These are phyloP conservation scores for Sinapis alba DNA, from an alignment of 441 rosid genomes.

Conservation along the genomic window DNA sequence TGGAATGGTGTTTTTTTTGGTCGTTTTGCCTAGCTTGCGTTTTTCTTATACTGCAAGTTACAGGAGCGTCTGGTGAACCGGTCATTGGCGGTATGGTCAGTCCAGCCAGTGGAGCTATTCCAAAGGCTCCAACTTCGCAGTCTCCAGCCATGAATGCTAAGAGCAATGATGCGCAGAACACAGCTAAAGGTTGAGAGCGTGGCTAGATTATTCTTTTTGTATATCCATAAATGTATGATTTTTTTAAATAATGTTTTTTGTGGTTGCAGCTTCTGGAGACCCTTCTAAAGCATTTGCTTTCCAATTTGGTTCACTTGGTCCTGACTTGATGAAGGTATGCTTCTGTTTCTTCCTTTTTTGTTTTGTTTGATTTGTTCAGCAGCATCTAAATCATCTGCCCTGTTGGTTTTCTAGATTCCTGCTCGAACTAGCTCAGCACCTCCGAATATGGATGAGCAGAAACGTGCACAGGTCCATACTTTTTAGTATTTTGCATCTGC, in stretches of 20 bases:
- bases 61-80: conserved; percentile 59
- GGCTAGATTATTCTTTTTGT: background rate
- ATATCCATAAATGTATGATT: background rate
- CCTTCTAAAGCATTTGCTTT: conserved; percentile 67
- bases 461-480: conserved; percentile 75
- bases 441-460: conserved; percentile 98
- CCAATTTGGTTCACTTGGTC: conserved; percentile 90
- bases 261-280: conserved; percentile 56
- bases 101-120: conserved; percentile 58
- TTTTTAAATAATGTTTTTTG: conserved; percentile 11
- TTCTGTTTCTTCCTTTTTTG: conserved; percentile 15
- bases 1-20: background rate
- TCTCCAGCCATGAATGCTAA: conserved; percentile 64
- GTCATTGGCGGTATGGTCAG: conserved; percentile 43
- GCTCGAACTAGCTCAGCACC: conserved; percentile 99
- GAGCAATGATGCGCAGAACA: conserved; percentile 40
- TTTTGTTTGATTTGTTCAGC: background rate
- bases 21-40: no score
- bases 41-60: conserved; percentile 12
- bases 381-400: conserved; percentile 29
- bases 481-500: conserved; percentile 22
- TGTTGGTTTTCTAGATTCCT: conserved; percentile 64
- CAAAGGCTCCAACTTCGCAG: conserved; percentile 85
- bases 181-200: conserved; percentile 64
- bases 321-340: conserved; percentile 76